These are phyloP conservation scores for Huntiella omanensis DNA, from an alignment of 2,329 filamentous ascomycete species.

Conservation along the genomic window DNA sequence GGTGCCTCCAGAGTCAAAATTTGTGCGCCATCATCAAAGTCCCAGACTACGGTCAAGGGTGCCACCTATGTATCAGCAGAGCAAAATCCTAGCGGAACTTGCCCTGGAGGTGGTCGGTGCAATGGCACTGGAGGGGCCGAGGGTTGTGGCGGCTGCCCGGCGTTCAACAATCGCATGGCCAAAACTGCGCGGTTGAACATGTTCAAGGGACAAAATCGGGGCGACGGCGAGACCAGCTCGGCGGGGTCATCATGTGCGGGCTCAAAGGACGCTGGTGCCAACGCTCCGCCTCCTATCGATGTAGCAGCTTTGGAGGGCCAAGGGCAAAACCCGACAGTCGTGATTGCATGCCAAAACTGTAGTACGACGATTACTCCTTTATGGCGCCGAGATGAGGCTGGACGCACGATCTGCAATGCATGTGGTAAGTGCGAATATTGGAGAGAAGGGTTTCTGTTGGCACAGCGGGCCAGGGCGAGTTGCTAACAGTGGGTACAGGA, in stretches of 20 bases:
- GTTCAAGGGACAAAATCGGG: slow-evolving; percentile 23
- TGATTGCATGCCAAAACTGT: slow-evolving; percentile 93
- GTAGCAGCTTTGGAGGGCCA: slow-evolving; percentile 27
- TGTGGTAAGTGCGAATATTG: slow-evolving; percentile 52
- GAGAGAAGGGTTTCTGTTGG: neutral
- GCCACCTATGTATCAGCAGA: slow-evolving; percentile 64
- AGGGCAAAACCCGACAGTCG: slow-evolving; percentile 33
- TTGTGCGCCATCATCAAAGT: slow-evolving; percentile 21
- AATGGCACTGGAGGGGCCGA: slow-evolving; percentile 93
- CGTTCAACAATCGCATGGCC: slow-evolving; percentile 89
- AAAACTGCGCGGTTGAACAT: slow-evolving; percentile 61
- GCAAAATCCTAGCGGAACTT: slow-evolving; percentile 63
- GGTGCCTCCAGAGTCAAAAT: slow-evolving; percentile 20
- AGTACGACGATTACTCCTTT: slow-evolving; percentile 90
- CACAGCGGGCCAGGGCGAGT: too few relatives aligned
- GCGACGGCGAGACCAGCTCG: slow-evolving; percentile 16
- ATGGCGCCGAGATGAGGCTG: slow-evolving; percentile 84
- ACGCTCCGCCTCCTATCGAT: slow-evolving; percentile 13
- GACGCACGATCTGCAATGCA: slow-evolving; percentile 95
- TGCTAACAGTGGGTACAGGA: slow-evolving; percentile 52
- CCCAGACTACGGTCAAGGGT: slow-evolving; percentile 23
- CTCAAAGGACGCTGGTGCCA: slow-evolving; percentile 3
- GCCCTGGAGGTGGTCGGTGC: slow-evolving; percentile 82
- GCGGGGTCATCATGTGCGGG: slow-evolving; percentile 12
- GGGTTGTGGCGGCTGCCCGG: slow-evolving; percentile 87